A percentile compares a stretch with the other conserved stretches of the same genome.
Conservation (phyloP, 1,284 basidiomycete species). For the Spongispora temasekensis region DNA sequence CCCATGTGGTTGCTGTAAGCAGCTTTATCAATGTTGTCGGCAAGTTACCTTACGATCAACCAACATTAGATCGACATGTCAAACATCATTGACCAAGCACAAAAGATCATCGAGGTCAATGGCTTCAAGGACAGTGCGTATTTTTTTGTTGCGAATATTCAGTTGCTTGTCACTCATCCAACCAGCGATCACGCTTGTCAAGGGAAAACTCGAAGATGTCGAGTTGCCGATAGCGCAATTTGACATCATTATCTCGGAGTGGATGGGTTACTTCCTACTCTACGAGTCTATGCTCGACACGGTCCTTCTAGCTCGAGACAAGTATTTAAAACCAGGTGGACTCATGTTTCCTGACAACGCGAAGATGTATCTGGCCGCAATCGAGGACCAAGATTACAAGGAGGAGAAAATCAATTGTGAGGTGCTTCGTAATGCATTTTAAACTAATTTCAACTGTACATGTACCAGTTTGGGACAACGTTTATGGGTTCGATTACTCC, state of each 20-base stretch:
- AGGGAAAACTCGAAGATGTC: conserved; percentile 96
- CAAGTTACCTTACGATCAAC: conserved; percentile 12
- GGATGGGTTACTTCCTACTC: conserved; percentile 96
- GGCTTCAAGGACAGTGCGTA: conserved; percentile 91
- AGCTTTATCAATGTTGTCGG: conserved; percentile 3
- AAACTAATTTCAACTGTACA: conserved; percentile 5
- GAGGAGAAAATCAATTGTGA: conserved; percentile 99
- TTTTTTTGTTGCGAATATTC: not conserved
- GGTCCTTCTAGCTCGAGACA: conserved; percentile 94
- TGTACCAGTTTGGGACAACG: conserved; percentile 93
- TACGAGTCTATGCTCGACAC: conserved; percentile 99
- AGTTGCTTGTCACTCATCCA: conserved; percentile 5
- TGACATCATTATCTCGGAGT: conserved; percentile 99
- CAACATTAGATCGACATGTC: conserved; percentile 93
- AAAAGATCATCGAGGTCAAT: conserved; percentile 95
- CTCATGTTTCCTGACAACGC: conserved; percentile 97
- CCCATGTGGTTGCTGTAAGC: conserved; percentile 90
- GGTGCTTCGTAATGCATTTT: not conserved
- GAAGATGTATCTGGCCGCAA: conserved; percentile 92
- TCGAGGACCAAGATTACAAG: conserved; percentile 99
- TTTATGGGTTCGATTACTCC: conserved; percentile 99
- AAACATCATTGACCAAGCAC: conserved; percentile 99
- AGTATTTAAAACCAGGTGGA: conserved; percentile 90
- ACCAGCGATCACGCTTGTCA: conserved; percentile 92
- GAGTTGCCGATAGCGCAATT: conserved; percentile 85